Evolutionary conservation across 2,329 filamentous ascomycete genomes (phyloP), one percentile per base, ranked within the genome.

Genomic region (Trichoderma brevicompactum): DNA sequence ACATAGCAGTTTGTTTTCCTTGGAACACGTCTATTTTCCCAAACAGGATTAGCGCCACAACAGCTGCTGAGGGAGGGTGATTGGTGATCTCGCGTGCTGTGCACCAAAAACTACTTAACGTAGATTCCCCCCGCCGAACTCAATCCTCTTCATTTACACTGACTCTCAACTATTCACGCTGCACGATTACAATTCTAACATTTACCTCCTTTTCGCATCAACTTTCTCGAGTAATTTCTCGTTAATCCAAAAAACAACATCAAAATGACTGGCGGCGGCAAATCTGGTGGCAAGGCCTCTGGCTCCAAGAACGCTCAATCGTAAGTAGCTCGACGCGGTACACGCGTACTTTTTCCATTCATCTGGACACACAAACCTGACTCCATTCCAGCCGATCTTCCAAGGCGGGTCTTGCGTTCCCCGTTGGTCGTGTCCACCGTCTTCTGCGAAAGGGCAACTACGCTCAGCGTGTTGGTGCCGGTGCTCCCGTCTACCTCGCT

Each of bases 251-350:
- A 53, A 67, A 38, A 17, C 38, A 44, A 36, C 23, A 55, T 65
- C 61, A 67, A 65, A 65, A 67, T 67, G 65, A 67, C 65, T 55
- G 65, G 94, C 88, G 94, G 94, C 83, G 95, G 95, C 83, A 99
- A 99, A 86, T 97, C 94, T 85, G 95, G 95, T 83, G 95, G 95
- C 89, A 98, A 98, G 91, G 94, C 94, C 86, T 94, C 91, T 85
- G 93, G 94, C 85, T 90, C 91, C 86, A 99, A 99, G 92, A 96
- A 91, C 87, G 92, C 95, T 78, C 95, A 98, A 87, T 97, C 94
- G 95, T 98, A 85, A 89, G 94, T 91, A 4, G 4, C 23, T 41
- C 13, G 13, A 36, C 28, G 23, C 34, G 44, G 43, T 40, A n/a
- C 7, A 28, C 8, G 17, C 32, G 28, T 49, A 28, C 23, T 28